Evolutionary conservation across 169 alveolate species (phyloP).

Genomic region (Plasmodium fragile): DNA sequence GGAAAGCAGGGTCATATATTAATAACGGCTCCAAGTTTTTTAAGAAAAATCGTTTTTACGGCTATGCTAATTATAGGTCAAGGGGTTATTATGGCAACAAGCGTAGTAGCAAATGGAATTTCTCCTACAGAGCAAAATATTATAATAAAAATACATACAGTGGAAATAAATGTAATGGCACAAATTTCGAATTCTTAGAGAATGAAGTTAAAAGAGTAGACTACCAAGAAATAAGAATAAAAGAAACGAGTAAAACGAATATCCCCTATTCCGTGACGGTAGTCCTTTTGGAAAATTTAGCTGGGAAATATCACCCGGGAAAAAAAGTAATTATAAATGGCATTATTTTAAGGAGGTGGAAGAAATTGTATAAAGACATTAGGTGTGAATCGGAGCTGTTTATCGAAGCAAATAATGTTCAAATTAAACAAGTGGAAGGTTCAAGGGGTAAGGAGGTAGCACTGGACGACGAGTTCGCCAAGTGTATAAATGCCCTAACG

Average conservation of each 20-base stretch:
- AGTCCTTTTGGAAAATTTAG: constrained; percentile 80
- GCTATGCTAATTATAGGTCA: background rate
- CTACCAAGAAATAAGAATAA: constrained; percentile 80
- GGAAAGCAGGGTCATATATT: background rate
- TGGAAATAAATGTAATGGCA: constrained; percentile 63
- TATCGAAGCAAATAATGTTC: constrained; percentile 79
- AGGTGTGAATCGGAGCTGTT: constrained; percentile 82
- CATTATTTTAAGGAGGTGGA: constrained; percentile 80
- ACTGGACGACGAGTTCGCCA: constrained; percentile 52
- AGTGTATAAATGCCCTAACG: constrained; percentile 48
- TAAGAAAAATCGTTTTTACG: background rate
- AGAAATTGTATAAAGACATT: constrained; percentile 73
- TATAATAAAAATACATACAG: constrained; percentile 25
- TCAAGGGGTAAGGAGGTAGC: constrained; percentile 31
- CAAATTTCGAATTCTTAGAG: constrained; percentile 70
- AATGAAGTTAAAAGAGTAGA: constrained; percentile 75
- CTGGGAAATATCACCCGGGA: constrained; percentile 84
- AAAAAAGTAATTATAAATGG: constrained; percentile 80
- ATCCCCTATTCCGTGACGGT: constrained; percentile 80
- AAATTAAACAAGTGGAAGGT: constrained; percentile 54
- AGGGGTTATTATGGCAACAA: background rate
- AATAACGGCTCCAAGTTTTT: background rate
- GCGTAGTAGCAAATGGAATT: background rate
- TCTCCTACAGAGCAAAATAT: background rate
- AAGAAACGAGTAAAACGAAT: constrained; percentile 62